Conservation (phyloP, 1,284 basidiomycete genomes). For the Ustilago hordei region DNA sequence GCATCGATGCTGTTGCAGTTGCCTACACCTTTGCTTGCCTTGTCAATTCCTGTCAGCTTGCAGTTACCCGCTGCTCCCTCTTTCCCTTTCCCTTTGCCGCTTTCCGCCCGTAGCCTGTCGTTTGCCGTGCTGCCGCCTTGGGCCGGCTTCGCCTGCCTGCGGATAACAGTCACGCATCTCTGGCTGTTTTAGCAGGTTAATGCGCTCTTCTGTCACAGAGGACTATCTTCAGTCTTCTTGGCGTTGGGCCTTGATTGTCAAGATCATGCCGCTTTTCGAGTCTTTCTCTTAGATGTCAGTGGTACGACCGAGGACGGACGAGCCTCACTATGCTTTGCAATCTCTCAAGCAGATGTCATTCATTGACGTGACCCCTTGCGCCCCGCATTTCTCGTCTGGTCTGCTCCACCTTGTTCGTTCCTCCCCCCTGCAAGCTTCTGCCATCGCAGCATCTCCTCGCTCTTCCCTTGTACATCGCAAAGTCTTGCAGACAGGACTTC, state of each 20-base stretch:
- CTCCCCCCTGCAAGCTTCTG: conserved; percentile 34
- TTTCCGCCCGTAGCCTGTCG: conserved; percentile 1
- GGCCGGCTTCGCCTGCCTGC: not conserved
- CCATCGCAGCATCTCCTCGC: conserved; percentile 25
- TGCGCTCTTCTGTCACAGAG: not conserved
- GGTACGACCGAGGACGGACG: not conserved
- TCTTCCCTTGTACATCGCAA: conserved; percentile 8
- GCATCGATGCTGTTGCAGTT: conserved; percentile 13
- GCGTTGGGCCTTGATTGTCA: not conserved
- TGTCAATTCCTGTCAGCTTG: conserved; percentile 8
- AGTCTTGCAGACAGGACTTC: not conserved
- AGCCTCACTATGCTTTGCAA: conserved; percentile 14
- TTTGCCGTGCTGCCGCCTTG: not conserved
- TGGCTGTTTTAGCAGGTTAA: not conserved
- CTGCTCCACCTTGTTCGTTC: conserved; percentile 10
- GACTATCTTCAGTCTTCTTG: not conserved
- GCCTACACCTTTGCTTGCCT: conserved; percentile 1
- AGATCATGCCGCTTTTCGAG: not conserved
- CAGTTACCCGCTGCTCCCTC: conserved; percentile 3
- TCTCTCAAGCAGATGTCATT: conserved; percentile 25
- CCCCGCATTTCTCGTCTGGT: conserved; percentile 43
- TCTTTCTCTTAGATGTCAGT: not conserved
- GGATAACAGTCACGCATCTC: not conserved
- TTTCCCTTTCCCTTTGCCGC: conserved; percentile 1
- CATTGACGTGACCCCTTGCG: conserved; percentile 53